These are phyloP conservation scores for Lactifluus pinguis DNA, from an alignment of 768 basidiomycete genomes.

Conservation along the genomic window DNA sequence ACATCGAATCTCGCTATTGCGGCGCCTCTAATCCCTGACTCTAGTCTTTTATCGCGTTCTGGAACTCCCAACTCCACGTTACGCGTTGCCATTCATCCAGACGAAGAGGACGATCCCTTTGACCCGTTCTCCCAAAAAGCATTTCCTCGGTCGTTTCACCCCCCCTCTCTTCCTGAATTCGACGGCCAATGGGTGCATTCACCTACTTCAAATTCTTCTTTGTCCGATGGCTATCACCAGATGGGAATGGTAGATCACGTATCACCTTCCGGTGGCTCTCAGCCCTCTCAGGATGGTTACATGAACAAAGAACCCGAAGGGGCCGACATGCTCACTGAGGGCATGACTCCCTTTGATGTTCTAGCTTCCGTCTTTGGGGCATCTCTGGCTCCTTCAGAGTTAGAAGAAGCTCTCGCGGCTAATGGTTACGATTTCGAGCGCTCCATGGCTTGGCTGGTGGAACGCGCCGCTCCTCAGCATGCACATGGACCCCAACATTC, in stretches of 20 bases:
- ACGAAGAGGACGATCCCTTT: conserved; percentile 80
- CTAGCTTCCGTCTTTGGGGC: conserved; percentile 90
- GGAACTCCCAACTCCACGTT: conserved; percentile 62
- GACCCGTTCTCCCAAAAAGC: conserved; percentile 58
- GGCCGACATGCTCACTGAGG: conserved; percentile 63
- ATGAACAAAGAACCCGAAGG: conserved; percentile 39
- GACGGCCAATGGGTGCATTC: conserved; percentile 49
- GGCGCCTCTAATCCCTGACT: conserved; percentile 77
- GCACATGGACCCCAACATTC: conserved; percentile 31
- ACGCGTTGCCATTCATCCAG: conserved; percentile 51
- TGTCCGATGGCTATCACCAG: conserved; percentile 40
- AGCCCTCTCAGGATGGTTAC: conserved; percentile 16
- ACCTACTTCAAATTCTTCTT: conserved; percentile 41
- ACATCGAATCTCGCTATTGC: conserved; percentile 87
- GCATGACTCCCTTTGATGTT: conserved; percentile 97
- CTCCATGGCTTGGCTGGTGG: conserved; percentile 91
- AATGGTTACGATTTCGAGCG: conserved; percentile 93
- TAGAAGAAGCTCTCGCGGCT: conserved; percentile 84
- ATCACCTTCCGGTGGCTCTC: conserved; percentile 9
- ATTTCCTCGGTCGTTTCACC: conserved; percentile 49
- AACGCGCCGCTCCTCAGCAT: conserved; percentile 48
- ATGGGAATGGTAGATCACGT: conserved; percentile 17
- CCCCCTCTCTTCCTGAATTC: conserved; percentile 54
- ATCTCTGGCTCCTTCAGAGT: conserved; percentile 77
- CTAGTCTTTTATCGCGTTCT: conserved; percentile 40